Conservation (phyloP, 208 protist species). For the Acanthamoeba polyphaga region DNA sequence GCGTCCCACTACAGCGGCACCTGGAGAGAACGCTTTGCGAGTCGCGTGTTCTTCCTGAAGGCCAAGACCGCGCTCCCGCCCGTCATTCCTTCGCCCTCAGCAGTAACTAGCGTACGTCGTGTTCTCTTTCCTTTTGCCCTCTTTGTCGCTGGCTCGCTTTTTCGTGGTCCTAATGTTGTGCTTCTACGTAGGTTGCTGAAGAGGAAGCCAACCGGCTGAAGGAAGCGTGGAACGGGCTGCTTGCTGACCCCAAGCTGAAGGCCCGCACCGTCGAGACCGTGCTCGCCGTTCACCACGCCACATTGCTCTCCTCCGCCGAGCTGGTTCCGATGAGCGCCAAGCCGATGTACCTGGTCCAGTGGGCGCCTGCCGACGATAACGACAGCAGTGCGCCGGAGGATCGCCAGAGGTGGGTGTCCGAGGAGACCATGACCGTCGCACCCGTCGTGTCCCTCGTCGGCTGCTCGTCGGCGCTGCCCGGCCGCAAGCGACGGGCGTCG, state of each 20-base stretch:
- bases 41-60: conserved; percentile 16
- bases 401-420: neutral
- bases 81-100: neutral
- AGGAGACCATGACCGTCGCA: neutral
- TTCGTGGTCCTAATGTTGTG: neutral
- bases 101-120: neutral
- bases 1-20: neutral
- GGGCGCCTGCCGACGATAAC: neutral
- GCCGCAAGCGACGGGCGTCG: neutral
- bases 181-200: neutral
- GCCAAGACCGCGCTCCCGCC: neutral
- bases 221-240: conserved; percentile 5
- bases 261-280: neutral
- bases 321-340: neutral
- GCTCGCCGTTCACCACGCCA: neutral
- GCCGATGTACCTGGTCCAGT: conserved; percentile 6
- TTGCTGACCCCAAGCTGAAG: conserved; percentile 12
- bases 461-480: neutral
- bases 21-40: conserved; percentile 60
- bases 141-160: neutral
- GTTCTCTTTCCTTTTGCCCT: too few relatives aligned
- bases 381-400: conserved; percentile 1
- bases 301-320: too few relatives aligned
- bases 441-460: neutral
- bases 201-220: neutral